Evolutionary conservation across 2,329 filamentous ascomycete species (phyloP), one percentile per base, ranked within the genome.

Genomic region (Nannizziopsis barbatae): DNA sequence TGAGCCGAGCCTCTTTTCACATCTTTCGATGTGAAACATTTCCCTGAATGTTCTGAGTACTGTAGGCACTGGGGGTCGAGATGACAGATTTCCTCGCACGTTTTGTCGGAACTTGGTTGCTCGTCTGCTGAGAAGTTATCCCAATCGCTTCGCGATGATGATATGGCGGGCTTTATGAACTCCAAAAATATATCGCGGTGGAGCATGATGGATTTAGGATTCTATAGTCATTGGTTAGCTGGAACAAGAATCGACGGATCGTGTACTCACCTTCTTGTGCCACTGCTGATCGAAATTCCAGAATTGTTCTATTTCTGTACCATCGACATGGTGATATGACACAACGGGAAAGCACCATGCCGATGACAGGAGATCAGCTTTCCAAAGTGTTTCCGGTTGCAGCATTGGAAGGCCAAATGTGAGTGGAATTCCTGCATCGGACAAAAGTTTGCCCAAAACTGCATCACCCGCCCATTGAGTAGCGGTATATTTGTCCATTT

Each of bases 271-370:
- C 8, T 47, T 37, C 4, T 22, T 42, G 27, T 12, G 40, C 58
- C 79, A 68, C 42, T 60, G 61, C 43, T 65, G 65, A 54, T 76
- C 71, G 30, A 75, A 72, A 6, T 64, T 62, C 60, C 66, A 70
- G 35, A 76, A 62, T 2, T 62, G 58, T 39, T 66, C 59, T 11
- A 71, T 66, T 6, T 75, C 68, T 1, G 58, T 53, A 0, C 69
- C 57, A 0, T 64, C 60, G 4, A 76, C 61, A 53, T 75, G 72
- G 49, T 76, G 74, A 55, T 74, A 74, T 1, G 71, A 65, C 2
- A 70, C 65, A 4, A 69, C 69, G 27, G 71, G 67, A 54, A 68
- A 75, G 55, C 73, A 75, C 72, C 73, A 75, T 1, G 70, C 69
- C 1, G 58, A 60, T 10, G 67, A 68, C 27, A 67, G 63, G 37